A percentile compares a stretch with the other conserved stretches of the same genome.
These are phyloP conservation scores for Pochonia chlamydosporia DNA, from an alignment of 2,329 filamentous ascomycete species.

Conservation along the genomic window DNA sequence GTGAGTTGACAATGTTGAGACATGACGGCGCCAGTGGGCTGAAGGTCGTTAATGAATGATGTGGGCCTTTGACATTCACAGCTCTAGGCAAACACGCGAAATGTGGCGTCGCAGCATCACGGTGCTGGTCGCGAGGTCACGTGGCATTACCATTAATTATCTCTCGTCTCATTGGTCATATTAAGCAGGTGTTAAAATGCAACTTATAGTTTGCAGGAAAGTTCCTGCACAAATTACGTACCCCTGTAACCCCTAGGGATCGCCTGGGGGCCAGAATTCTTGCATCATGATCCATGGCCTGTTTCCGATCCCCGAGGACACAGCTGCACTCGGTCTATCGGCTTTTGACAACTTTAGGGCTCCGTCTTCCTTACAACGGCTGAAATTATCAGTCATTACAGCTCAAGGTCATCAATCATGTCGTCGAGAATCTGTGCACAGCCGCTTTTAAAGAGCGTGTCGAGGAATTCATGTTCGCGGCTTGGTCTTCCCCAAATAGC, in stretches of 20 bases:
- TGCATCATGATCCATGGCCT: conserved; percentile 8
- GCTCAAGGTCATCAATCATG: conserved; percentile 18
- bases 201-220: background rate
- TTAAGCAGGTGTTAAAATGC: conserved; percentile 2
- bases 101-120: background rate
- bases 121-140: conserved; percentile 23
- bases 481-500: conserved; percentile 23
- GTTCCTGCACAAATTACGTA: background rate
- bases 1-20: background rate
- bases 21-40: background rate
- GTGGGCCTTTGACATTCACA: conserved; percentile 11
- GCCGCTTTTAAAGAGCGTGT: conserved; percentile 22
- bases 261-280: background rate
- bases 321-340: conserved; percentile 1
- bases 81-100: conserved; percentile 25
- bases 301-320: conserved; percentile 1
- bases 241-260: background rate
- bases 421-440: conserved; percentile 23
- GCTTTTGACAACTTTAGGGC: background rate
- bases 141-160: conserved; percentile 18
- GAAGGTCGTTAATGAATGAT: conserved; percentile 5
- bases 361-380: background rate
- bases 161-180: conserved; percentile 19
- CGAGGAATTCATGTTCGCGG: conserved; percentile 18
- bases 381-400: background rate